These are phyloP conservation scores for Aspergillus sparsus DNA, from an alignment of 495 filamentous ascomycete genomes.

Conservation along the genomic window DNA sequence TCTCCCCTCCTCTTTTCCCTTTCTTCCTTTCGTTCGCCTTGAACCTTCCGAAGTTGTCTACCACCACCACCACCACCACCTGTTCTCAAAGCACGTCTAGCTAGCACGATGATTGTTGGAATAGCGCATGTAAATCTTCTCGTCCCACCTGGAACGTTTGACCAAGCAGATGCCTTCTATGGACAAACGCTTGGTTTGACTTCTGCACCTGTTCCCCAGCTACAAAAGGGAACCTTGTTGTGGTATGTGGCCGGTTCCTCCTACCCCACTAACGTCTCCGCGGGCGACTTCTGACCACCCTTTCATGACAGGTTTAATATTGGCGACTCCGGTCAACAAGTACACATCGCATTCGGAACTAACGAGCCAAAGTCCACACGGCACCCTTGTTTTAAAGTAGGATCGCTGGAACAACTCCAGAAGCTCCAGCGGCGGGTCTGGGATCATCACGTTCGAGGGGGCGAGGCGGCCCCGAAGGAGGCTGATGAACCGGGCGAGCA, in stretches of 20 bases:
- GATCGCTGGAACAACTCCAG: conserved; percentile 44
- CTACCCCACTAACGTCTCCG: not conserved
- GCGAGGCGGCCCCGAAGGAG: conserved; percentile 49
- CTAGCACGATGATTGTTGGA: conserved; percentile 53
- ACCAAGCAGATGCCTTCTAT: conserved; percentile 58
- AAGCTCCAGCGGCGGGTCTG: conserved; percentile 52
- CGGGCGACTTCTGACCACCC: not conserved
- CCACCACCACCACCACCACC: too few relatives aligned
- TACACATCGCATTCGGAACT: conserved; percentile 56
- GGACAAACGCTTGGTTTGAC: conserved; percentile 53
- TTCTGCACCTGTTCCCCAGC: conserved; percentile 49
- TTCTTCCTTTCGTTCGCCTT: too few relatives aligned
- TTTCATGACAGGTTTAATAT: conserved; percentile 50
- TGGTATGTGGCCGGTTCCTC: conserved; percentile 40
- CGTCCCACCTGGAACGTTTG: conserved; percentile 54
- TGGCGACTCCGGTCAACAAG: conserved; percentile 54
- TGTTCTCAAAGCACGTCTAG: too few relatives aligned
- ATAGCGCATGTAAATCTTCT: conserved; percentile 63
- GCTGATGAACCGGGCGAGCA: conserved; percentile 57
- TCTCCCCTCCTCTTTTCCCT: too few relatives aligned
- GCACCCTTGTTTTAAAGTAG: conserved; percentile 61
- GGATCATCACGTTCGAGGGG: conserved; percentile 52
- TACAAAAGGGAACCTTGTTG: conserved; percentile 50
- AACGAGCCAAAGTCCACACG: conserved; percentile 48
- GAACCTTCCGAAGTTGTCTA: too few relatives aligned